A percentile compares a stretch with the other conserved stretches of the same genome.
Evolutionary conservation across 768 basidiomycete genomes (phyloP).

Genomic region (Rhodotorula toruloides): DNA sequence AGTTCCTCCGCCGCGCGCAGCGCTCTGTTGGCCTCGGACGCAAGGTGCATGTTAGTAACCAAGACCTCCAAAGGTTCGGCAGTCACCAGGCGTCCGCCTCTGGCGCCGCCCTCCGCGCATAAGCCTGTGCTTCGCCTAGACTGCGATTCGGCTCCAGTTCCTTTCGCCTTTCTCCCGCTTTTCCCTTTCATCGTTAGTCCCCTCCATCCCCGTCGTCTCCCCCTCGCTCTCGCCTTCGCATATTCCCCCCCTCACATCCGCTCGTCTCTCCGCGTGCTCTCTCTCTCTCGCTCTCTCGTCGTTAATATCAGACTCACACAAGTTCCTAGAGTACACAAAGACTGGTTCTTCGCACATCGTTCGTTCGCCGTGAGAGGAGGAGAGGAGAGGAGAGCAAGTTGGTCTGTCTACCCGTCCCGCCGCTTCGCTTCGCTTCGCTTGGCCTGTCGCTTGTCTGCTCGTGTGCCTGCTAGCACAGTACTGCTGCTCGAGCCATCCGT

Average conservation of each 20-base stretch:
- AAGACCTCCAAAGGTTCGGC: constrained; percentile 79
- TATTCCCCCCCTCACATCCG: background rate
- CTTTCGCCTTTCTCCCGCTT: background rate
- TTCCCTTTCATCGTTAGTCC: constrained; percentile 3
- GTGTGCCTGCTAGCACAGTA: too few species aligned
- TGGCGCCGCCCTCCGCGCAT: constrained; percentile 59
- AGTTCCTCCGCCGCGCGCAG: constrained; percentile 81
- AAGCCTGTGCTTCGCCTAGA: background rate
- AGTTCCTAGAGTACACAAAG: too few species aligned
- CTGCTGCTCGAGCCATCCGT: too few species aligned
- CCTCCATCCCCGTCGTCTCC: background rate
- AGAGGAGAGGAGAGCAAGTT: too few species aligned
- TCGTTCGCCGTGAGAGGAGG: too few species aligned
- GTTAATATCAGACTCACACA: too few species aligned
- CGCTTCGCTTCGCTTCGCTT: too few species aligned
- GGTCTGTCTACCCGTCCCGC: too few species aligned
- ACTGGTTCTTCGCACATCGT: too few species aligned
- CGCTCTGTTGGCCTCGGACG: constrained; percentile 80
- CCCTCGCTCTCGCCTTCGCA: background rate
- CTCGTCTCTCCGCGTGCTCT: background rate
- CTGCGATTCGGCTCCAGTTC: background rate
- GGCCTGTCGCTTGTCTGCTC: too few species aligned
- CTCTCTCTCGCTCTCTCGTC: too few species aligned
- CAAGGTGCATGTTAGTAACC: constrained; percentile 44
- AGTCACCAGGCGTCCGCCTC: constrained; percentile 74